These are phyloP conservation scores for Clitopilus hobsonii DNA, from an alignment of 768 basidiomycete species.

Conservation along the genomic window DNA sequence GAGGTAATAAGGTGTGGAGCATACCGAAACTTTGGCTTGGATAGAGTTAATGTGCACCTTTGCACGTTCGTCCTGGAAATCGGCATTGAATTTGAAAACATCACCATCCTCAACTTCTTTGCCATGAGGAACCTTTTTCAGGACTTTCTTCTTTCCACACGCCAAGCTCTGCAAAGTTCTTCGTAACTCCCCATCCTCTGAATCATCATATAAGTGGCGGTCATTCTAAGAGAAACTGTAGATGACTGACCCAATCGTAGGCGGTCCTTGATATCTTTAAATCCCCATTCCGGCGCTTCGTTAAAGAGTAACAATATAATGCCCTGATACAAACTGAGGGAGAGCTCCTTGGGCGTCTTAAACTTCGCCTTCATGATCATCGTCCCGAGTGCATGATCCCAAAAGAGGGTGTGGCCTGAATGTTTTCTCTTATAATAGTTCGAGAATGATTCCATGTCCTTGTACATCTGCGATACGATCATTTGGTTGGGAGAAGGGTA, in stretches of 20 bases:
- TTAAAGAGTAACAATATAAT: slow-evolving; percentile 88
- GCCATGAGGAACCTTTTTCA: slow-evolving; percentile 75
- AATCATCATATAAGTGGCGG: slow-evolving; percentile 8
- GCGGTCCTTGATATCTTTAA: slow-evolving; percentile 60
- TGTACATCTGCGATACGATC: slow-evolving; percentile 56
- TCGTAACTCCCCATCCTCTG: slow-evolving; percentile 71
- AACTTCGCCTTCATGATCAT: slow-evolving; percentile 74
- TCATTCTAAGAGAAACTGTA: slow-evolving; percentile 1
- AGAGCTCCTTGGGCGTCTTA: slow-evolving; percentile 74
- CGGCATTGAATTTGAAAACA: slow-evolving; percentile 74
- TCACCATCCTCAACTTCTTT: slow-evolving; percentile 76
- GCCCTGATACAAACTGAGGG: slow-evolving; percentile 88
- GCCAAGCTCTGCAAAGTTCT: slow-evolving; percentile 90
- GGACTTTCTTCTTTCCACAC: slow-evolving; percentile 83
- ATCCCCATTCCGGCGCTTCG: slow-evolving; percentile 52
- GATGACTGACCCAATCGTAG: slow-evolving; percentile 59
- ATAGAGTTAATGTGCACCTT: slow-evolving; percentile 95
- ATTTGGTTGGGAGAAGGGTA: slow-evolving; percentile 4
- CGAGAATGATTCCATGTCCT: slow-evolving; percentile 56
- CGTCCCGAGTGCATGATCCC: slow-evolving; percentile 86
- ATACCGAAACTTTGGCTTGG: slow-evolving; percentile 86
- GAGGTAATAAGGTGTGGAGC: slow-evolving; percentile 15
- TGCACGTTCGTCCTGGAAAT: slow-evolving; percentile 72
- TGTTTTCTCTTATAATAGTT: slow-evolving; percentile 79
- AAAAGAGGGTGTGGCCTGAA: slow-evolving; percentile 69